Evolutionary conservation across 495 filamentous ascomycete species (phyloP).

Genomic region (Penicillium robsamsonii): DNA sequence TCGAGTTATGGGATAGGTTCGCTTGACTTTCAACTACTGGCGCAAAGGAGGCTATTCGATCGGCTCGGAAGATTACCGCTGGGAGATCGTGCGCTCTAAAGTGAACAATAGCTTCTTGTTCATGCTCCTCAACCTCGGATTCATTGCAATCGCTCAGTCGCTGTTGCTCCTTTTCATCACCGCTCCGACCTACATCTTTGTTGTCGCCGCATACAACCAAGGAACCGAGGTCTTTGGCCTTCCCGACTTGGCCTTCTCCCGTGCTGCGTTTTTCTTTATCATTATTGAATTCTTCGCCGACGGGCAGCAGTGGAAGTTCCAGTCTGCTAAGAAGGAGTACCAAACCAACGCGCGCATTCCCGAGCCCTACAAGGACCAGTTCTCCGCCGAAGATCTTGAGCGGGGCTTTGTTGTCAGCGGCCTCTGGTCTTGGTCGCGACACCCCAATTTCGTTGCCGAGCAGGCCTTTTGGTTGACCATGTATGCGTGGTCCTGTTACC

Average conservation of each 20-base stretch:
- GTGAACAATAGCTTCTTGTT: constrained; percentile 58
- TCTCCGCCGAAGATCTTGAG: constrained; percentile 72
- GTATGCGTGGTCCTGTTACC: constrained; percentile 82
- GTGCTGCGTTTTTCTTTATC: constrained; percentile 65
- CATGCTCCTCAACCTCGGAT: constrained; percentile 80
- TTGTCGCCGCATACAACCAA: constrained; percentile 53
- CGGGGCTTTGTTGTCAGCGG: constrained; percentile 86
- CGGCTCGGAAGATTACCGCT: constrained; percentile 93
- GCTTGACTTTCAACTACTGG: constrained; percentile 96
- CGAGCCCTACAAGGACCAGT: constrained; percentile 39
- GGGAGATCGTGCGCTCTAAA: constrained; percentile 57
- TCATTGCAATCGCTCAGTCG: constrained; percentile 84
- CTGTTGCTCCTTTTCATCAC: constrained; percentile 66
- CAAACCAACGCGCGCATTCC: constrained; percentile 68
- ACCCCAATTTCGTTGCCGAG: constrained; percentile 94
- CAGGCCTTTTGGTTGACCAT: constrained; percentile 85
- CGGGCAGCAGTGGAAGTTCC: constrained; percentile 91
- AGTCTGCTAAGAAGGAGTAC: constrained; percentile 76
- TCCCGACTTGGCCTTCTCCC: constrained; percentile 66
- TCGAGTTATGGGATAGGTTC: constrained; percentile 42
- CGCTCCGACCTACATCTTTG: constrained; percentile 77
- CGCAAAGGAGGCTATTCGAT: constrained; percentile 87
- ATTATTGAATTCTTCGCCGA: constrained; percentile 80
- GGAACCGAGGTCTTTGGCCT: constrained; percentile 44
- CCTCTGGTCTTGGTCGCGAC: constrained; percentile 80